Evolutionary conservation across 257 asterid genomes (phyloP).

Genomic region (Petunia secreta): DNA sequence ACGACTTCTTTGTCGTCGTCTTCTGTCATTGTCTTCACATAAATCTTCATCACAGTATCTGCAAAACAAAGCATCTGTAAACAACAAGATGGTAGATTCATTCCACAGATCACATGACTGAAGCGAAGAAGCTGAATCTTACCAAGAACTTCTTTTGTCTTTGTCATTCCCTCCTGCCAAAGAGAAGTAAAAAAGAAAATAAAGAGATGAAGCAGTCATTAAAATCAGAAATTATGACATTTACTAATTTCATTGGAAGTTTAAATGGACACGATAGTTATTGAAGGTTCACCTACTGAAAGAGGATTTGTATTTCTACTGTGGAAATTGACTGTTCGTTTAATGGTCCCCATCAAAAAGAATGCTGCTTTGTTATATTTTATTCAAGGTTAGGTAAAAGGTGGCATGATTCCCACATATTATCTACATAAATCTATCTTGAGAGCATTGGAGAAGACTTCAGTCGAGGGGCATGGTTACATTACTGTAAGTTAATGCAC

Average conservation of each 20-base stretch:
- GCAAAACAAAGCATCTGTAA: constrained; percentile 29
- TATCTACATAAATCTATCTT: constrained; percentile 5
- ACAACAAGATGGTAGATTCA: neutral
- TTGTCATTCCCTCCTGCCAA: constrained; percentile 76
- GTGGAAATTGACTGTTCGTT: neutral
- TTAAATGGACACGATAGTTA: neutral
- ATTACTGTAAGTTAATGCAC: neutral
- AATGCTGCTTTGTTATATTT: neutral
- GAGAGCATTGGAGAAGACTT: neutral
- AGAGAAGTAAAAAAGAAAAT: neutral
- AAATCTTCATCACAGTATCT: constrained; percentile 85
- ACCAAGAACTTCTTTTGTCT: constrained; percentile 86
- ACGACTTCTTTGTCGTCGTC: constrained; percentile 99
- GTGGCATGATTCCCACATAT: neutral
- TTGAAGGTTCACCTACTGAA: neutral
- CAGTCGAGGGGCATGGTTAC: neutral
- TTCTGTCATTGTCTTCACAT: constrained; percentile 79
- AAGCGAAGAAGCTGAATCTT: constrained; percentile 35
- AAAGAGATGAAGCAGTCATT: constrained; percentile 5
- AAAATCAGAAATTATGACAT: constrained; percentile 14
- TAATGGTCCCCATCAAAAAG: neutral
- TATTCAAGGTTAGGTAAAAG: neutral
- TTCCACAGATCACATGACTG: constrained; percentile 5
- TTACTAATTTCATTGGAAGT: neutral
- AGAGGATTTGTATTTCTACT: neutral